phyloP scores from a whole-genome alignment of 2,329 filamentous ascomycete genomes.

The Botrytis deweyae region DNA sequence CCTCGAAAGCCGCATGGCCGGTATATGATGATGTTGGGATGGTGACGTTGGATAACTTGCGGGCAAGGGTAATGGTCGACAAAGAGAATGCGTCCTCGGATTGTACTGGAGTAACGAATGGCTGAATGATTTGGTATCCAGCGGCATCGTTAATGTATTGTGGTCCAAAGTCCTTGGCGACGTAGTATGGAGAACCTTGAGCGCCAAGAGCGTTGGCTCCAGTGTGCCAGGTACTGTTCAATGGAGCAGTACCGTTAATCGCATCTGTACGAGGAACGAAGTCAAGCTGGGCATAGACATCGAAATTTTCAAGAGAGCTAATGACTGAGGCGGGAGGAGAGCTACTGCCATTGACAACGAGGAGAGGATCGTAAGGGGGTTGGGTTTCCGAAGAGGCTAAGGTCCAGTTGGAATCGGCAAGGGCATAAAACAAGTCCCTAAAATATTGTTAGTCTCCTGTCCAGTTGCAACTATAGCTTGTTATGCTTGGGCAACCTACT shows the following conservation, averaged over 20 bases:
- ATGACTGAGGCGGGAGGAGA: constrained; percentile 36
- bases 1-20: constrained; percentile 42
- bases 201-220: constrained; percentile 41
- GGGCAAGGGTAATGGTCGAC: constrained; percentile 45
- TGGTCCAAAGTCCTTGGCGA: constrained; percentile 48
- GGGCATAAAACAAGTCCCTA: constrained; percentile 44
- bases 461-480: background rate
- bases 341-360: background rate
- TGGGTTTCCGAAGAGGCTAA: constrained; percentile 40
- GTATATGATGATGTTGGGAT: constrained; percentile 33
- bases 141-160: constrained; percentile 44
- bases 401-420: constrained; percentile 38
- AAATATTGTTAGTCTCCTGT: background rate
- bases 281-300: constrained; percentile 46
- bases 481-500: constrained; percentile 36
- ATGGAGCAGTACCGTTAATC: constrained; percentile 44
- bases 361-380: constrained; percentile 41
- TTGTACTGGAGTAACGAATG: constrained; percentile 45
- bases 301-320: constrained; percentile 42
- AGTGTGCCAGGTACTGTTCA: constrained; percentile 42
- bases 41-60: constrained; percentile 23
- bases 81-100: constrained; percentile 46
- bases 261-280: constrained; percentile 45
- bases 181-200: constrained; percentile 42
- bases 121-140: constrained; percentile 47